Base-by-base conservation (phyloP, 2,329 filamentous ascomycete genomes). In the Diaporthe velutina region DNA sequence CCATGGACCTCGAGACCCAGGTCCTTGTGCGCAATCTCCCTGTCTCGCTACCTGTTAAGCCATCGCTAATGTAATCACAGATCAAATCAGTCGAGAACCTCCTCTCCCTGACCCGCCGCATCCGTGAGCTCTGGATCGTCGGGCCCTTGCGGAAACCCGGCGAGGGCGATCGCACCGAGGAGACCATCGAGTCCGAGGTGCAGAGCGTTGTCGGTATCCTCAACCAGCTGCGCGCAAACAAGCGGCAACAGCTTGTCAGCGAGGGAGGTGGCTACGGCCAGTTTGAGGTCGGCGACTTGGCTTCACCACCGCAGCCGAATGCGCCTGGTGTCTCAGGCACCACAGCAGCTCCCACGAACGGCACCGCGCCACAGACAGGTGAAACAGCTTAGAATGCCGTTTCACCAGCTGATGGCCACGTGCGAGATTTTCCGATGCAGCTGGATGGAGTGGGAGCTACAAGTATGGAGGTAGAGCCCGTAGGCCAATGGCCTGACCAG, bases 41-140 rank as follows among this genome's bases (percentile, higher is more conserved):
- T 7, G 13, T 17, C 13, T 22, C 17, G 9, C 50, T 30, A 12
- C 61, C 25, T 48, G 22, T 7, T 9, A 28, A n/a, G 33, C 22
- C 38, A 22, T 45, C 52, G 48, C 40, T 61, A 15, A 73, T 12
- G 35, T 50, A 4, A 8, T 9, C 25, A 42, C 70, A 86, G 85
- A 83, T 85, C 73, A 80, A 83, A 74, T 83, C 84, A 12, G 77
- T 84, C 40, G 81, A 89, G 75, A 85, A 88, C 74, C 82, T 90
- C 4, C 82, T 88, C 5, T 79, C 81, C 38, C 81, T 90, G 17
- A 88, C 83, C 25, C 85, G 87, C 50, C 85, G 86, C 76, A 82
- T 90, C 73, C 87, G 88, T 76, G 84, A 86, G 72, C 81, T 89
- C 33, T 89, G 87, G 87, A 82, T 88, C 15, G 83, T 85, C 73